Evolutionary conservation across 2,329 filamentous ascomycete species (phyloP), one percentile per base, ranked within the genome.

Genomic region (Alternaria rosae): DNA sequence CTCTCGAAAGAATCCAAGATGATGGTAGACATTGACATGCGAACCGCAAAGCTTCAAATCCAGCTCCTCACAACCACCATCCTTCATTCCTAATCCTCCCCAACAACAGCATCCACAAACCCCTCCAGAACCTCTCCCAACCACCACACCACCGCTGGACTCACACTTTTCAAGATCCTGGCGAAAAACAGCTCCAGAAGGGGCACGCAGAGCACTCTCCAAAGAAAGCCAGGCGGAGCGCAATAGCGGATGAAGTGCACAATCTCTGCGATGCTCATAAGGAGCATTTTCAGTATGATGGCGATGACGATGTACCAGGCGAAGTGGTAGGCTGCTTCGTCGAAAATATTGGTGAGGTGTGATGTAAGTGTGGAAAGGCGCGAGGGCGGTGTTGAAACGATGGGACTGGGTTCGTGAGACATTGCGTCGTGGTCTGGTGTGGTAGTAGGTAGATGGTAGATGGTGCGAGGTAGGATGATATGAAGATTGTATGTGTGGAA

Each of bases 31-130:
- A 38, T 17, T 6, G 0, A 10, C 35, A 38, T 0, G 0, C 35
- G 0, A 0, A 17, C 35, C 15, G 0, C 35, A 6, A 11, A 38
- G 1, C 35, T 17, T 3, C 35, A 3, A 38, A 38, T 1, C 35
- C 35, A 38, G 32, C 15, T 10, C 32, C 4, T 10, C 32, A 38
- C 7, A 4, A 3, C 32, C n/a, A 35, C 32, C 32, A 8, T 15
- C 32, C 4, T 15, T 35, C 13, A 35, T n/a, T 4, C 15, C 32
- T 15, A 35, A 1, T 35, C 32, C 32, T 35, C 32, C 32, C 32
- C 15, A n/a, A 15, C 32, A 35, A 35, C 32, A 35, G 32, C 13
- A 35, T n/a, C 32, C 32, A 35, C 32, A 25, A 25, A 8, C 3
- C 23, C 23, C 23, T 25, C 23, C 8, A 25, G 5, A 25, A 25